Percentiles rank a stretch among this genome's conserved stretches.
phyloP scores from a whole-genome alignment of 2,329 filamentous ascomycete genomes.

The Moelleriella libera region DNA sequence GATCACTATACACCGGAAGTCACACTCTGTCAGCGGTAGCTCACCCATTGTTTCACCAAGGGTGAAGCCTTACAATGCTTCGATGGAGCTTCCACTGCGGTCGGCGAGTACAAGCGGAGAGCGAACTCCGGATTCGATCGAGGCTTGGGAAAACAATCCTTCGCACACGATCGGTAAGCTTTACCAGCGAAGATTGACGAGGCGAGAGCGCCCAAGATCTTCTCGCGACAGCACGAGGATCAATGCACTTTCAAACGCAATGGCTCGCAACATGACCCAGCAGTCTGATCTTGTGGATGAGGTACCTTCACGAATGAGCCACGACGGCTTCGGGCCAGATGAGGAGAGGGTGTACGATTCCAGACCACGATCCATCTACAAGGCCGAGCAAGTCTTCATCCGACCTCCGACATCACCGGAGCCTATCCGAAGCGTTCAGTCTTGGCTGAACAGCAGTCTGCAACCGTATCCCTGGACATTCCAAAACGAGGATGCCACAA shows the following conservation, averaged over 20 bases:
- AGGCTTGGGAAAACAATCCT: neutral
- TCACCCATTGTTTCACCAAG: constrained; percentile 2
- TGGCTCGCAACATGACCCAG: neutral
- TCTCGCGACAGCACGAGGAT: neutral
- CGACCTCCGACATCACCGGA: constrained; percentile 19
- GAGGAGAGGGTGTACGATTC: constrained; percentile 5
- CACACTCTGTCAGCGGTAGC: constrained; percentile 10
- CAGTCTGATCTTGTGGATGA: neutral
- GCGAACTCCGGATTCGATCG: neutral
- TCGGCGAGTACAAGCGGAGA: neutral
- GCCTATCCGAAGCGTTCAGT: constrained; percentile 19
- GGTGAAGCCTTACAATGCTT: constrained; percentile 6
- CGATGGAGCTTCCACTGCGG: constrained; percentile 7
- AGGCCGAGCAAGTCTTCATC: constrained; percentile 12
- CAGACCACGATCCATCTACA: constrained; percentile 5
- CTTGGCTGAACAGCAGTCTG: constrained; percentile 19
- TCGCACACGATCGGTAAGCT: neutral
- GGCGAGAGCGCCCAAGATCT: neutral
- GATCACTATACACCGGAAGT: constrained; percentile 8
- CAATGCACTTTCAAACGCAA: neutral
- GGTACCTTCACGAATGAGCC: constrained; percentile 3
- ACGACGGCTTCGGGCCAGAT: constrained; percentile 2
- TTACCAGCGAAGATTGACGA: neutral
- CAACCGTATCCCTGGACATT: constrained; percentile 15
- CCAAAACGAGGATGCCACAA: constrained; percentile 20